These are phyloP conservation scores for Cordyceps pruinosa DNA, from an alignment of 2,329 filamentous ascomycete genomes.

Conservation along the genomic window DNA sequence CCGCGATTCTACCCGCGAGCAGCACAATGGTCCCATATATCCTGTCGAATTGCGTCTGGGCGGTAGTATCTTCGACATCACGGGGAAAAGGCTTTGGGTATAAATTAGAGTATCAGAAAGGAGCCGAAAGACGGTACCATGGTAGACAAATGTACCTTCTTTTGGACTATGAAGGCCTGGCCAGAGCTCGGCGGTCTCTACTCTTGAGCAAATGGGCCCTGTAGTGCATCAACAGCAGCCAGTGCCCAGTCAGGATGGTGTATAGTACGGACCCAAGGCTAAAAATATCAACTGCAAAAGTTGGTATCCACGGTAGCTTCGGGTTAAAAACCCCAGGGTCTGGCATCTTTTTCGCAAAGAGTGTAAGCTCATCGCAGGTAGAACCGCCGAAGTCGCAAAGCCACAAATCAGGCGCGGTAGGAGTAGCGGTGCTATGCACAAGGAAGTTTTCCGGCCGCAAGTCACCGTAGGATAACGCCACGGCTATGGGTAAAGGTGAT, in stretches of 20 bases:
- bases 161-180: too few relatives aligned
- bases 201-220: too few relatives aligned
- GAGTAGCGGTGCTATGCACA: conserved; percentile 20
- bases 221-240: too few relatives aligned
- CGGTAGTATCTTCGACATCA: too few relatives aligned
- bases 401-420: conserved; percentile 20
- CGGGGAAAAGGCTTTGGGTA: too few relatives aligned
- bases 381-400: conserved; percentile 29
- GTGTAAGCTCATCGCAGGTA: conserved; percentile 22
- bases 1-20: too few relatives aligned
- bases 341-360: conserved; percentile 13
- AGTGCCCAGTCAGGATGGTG: conserved; percentile 15
- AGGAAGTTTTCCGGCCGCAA: conserved; percentile 28
- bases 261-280: conserved; percentile 18
- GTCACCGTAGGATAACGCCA: conserved; percentile 28
- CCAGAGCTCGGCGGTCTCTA: too few relatives aligned
- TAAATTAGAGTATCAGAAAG: too few relatives aligned
- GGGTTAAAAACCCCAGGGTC: conserved; percentile 17
- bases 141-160: too few relatives aligned
- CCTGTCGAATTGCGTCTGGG: too few relatives aligned
- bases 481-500: conserved; percentile 24
- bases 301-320: conserved; percentile 5
- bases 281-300: conserved; percentile 14
- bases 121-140: too few relatives aligned
- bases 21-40: too few relatives aligned